Base-by-base conservation (phyloP, 768 basidiomycete genomes). In the Psilocybe sp. region DNA sequence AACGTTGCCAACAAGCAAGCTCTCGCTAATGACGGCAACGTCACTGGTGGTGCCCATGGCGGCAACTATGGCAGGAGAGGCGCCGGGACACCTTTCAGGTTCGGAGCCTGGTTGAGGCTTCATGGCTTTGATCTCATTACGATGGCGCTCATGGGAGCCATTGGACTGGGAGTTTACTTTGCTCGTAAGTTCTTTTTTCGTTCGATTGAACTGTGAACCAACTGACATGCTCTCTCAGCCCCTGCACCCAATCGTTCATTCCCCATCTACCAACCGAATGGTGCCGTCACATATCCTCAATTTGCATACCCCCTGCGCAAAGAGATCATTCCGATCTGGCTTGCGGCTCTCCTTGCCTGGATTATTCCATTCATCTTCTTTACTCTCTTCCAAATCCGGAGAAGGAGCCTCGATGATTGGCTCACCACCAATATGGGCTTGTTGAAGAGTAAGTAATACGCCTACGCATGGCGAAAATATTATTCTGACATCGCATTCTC, bases 101-200 rank as follows among this genome's bases (percentile, higher is more conserved):
- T 74, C 34, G 63, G 62, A 11, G 50, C 60, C 0, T 79, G 77
- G 76, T 31, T 79, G 13, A 67, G 74, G 47, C 69, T 78, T 5
- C 76, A 81, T 68, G 72, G 68, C 5, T 59, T 77, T 41, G 80
- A 82, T 52, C 55, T 82, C 11, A 65, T 82, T 20, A 80, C 79
- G 1, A 79, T 83, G 79, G 75, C 72, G 0, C 59, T 75, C n/a
- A 78, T 81, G 71, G 80, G 78, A n/a, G 73, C 72, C n/a, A 47
- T 73, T 45, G 77, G 75, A 0, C 61, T 82, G 13, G 81, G 80
- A 14, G 72, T 81, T 4, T 80, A 82, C 59, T 69, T 74, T 55
- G 80, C 78, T 44, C 58, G 72, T 72, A 60, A 46, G 65, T 61
- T n/a, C n/a, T n/a, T n/a, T 1, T 35, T 44, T 11, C 11, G 28